phyloP scores from a whole-genome alignment of 352 stramenopile genomes.

The Globisporangium irregulare region DNA sequence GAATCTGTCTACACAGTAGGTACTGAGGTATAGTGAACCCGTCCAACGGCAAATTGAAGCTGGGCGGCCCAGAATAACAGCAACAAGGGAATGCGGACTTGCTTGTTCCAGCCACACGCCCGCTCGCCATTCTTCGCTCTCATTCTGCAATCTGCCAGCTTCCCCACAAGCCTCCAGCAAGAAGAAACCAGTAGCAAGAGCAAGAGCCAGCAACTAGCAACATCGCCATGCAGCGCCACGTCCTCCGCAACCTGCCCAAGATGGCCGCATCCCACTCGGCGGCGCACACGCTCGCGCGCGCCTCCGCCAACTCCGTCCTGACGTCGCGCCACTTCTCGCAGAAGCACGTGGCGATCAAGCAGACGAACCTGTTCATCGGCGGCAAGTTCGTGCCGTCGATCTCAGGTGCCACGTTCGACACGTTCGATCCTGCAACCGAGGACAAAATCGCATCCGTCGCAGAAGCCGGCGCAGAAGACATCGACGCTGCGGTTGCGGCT shows the following conservation, averaged over 20 bases:
- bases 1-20: too few species aligned
- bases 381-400: constrained; percentile 74
- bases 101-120: too few species aligned
- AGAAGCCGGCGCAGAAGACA: constrained; percentile 54
- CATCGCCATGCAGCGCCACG: constrained; percentile 37
- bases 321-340: constrained; percentile 34
- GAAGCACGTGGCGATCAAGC: constrained; percentile 36
- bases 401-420: constrained; percentile 71
- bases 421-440: constrained; percentile 80
- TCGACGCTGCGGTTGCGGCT: constrained; percentile 70
- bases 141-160: constrained; percentile 19
- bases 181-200: neutral
- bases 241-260: constrained; percentile 42
- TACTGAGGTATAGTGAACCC: too few species aligned
- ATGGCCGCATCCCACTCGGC: constrained; percentile 17
- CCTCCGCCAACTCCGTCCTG: constrained; percentile 17
- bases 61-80: too few species aligned
- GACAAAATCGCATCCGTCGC: constrained; percentile 72
- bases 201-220: neutral
- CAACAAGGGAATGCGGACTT: too few species aligned
- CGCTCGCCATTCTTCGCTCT: neutral
- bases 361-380: constrained; percentile 82
- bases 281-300: constrained; percentile 14
- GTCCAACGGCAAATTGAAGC: too few species aligned
- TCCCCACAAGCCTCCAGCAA: neutral